Conservation (phyloP, 345 rosid genomes). For the Populus deltoides region DNA sequence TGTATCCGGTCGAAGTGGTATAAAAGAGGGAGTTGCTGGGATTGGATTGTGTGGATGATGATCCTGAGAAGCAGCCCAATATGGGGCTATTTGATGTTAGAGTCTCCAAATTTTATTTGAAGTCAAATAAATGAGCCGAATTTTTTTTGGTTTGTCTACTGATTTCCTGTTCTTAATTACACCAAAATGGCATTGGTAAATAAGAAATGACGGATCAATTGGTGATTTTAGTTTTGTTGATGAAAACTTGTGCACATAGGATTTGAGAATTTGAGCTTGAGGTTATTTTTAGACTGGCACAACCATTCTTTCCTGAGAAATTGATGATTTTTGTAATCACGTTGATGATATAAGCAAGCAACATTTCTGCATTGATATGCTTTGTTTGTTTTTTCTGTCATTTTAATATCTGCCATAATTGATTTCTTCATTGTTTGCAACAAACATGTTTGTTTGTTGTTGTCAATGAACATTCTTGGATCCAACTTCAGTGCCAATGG, state of each 20-base stretch:
- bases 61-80: constrained; percentile 23
- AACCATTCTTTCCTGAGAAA: too few species aligned
- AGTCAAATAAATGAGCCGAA: constrained; percentile 30
- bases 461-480: too few species aligned
- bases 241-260: neutral
- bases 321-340: neutral
- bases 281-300: too few species aligned
- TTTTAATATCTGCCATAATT: too few species aligned
- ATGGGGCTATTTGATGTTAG: constrained; percentile 24
- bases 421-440: too few species aligned
- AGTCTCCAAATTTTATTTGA: constrained; percentile 29
- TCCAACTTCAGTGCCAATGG: too few species aligned
- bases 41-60: constrained; percentile 31
- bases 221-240: neutral
- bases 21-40: constrained; percentile 25
- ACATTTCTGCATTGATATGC: neutral
- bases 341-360: neutral
- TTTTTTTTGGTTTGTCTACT: constrained; percentile 14
- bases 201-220: neutral
- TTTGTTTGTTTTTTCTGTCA: too few species aligned
- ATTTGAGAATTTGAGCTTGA: neutral
- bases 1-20: constrained; percentile 28
- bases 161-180: constrained; percentile 28
- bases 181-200: constrained; percentile 8
- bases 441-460: too few species aligned